A percentile compares a stretch with the other conserved stretches of the same genome.
phyloP scores from a whole-genome alignment of 169 alveolate species.

The Eimeria praecox region DNA sequence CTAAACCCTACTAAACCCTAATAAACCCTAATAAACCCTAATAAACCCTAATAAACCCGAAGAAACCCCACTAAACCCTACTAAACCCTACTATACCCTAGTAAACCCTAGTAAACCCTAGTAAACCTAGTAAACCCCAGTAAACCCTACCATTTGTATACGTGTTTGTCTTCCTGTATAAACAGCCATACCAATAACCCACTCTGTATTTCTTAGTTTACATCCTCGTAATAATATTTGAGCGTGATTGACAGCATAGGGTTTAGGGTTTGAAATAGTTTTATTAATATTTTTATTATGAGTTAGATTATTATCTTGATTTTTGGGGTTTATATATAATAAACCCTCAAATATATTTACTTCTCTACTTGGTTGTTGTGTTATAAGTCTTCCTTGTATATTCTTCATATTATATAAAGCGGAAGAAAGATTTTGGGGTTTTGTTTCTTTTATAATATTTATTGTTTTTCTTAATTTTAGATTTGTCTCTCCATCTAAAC shows the following conservation, averaged over 20 bases:
- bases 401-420: constrained; percentile 49
- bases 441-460: background rate
- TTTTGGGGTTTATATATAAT: constrained; percentile 43
- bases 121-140: too few relatives aligned
- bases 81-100: constrained; percentile 23
- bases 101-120: background rate
- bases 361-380: constrained; percentile 72
- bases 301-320: too few relatives aligned
- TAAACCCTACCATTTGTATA: constrained; percentile 89
- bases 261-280: constrained; percentile 12
- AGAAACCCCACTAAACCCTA: background rate
- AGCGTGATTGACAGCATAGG: constrained; percentile 73
- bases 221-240: constrained; percentile 95
- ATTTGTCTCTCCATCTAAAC: constrained; percentile 98
- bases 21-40: constrained; percentile 7
- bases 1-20: background rate
- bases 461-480: constrained; percentile 92
- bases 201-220: constrained; percentile 94
- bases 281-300: too few relatives aligned
- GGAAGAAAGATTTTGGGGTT: background rate
- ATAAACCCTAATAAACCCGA: background rate
- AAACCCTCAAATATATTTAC: constrained; percentile 71
- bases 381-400: constrained; percentile 76
- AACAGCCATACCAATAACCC: constrained; percentile 95
- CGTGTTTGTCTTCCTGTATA: constrained; percentile 97